Evolutionary conservation across 2,329 filamentous ascomycete genomes (phyloP).

Genomic region (Diaporthe longicolla): DNA sequence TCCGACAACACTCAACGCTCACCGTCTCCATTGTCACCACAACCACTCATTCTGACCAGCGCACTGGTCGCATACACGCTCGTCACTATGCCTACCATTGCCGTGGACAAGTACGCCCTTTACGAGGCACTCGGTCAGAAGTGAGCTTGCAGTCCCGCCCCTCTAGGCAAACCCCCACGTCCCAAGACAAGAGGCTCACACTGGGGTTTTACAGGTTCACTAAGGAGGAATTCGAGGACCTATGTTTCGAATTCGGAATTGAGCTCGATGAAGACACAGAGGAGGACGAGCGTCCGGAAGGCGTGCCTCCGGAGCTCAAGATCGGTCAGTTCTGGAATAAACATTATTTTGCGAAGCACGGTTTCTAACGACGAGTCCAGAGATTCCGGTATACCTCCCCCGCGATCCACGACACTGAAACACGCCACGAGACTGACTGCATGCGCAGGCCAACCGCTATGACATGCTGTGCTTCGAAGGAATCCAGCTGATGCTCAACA

Average conservation of each 20-base stretch:
- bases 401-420: background rate
- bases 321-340: conserved; percentile 62
- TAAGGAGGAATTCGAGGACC: conserved; percentile 93
- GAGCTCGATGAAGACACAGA: conserved; percentile 97
- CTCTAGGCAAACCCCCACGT: conserved; percentile 1
- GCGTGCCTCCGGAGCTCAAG: conserved; percentile 93
- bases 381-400: conserved; percentile 39
- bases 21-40: conserved; percentile 8
- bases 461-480: conserved; percentile 98
- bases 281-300: conserved; percentile 79
- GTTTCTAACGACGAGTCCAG: conserved; percentile 33
- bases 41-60: background rate
- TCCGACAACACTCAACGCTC: conserved; percentile 18
- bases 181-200: conserved; percentile 44
- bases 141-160: conserved; percentile 62
- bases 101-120: conserved; percentile 95
- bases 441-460: conserved; percentile 93
- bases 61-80: conserved; percentile 19
- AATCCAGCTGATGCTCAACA: conserved; percentile 94
- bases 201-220: conserved; percentile 74
- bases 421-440: conserved; percentile 6
- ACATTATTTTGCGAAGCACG: background rate
- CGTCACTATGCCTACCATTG: conserved; percentile 91
- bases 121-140: conserved; percentile 92
- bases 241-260: conserved; percentile 99